Evolutionary conservation across 192 early-diverging fungal genomes (phyloP), one percentile per base, ranked within the genome.

Genomic region (Coemansia sp.): DNA sequence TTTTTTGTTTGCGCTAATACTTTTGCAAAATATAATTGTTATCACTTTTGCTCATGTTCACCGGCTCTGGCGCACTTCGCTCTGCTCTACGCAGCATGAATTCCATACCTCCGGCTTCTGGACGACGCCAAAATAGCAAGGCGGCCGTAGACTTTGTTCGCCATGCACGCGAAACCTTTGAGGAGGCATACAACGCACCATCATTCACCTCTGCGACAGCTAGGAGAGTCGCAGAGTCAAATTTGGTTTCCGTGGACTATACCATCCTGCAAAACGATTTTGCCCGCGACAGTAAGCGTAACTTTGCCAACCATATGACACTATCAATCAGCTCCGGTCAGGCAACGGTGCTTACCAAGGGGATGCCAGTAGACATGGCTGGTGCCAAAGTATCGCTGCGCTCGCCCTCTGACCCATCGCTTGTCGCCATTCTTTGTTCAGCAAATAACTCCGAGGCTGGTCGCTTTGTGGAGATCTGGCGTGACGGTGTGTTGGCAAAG

Each of bases 401-500:
- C 9, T 85, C 32, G 66, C 76, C 61, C 64, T 78, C 52, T 31
- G 81, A 61, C 46, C 59, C 70, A 53, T 74, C 30, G 54, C 69
- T 70, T 30, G 76, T 59, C 61, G 85, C 53, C 24, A 85, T 76
- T 57, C 73, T 63, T 63, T 78, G 84, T 42, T 66, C 60, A 11
- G 20, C 46, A 29, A 56, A 46, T 25, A 63, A 24, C 29, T 17
- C 58, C 23, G 20, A 17, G 3, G 29, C 33, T 2, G 66, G 76
- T 64, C 76, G 78, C 59, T 86, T 84, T 67, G 88, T 88, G 11
- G 87, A 90, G 78, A 78, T 89, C 23, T 88, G 87, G 86, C 67
- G 73, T 23, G 71, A 81, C 7, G 85, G 84, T 14, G 59, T 64
- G 9, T 74, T 92, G 29, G 59, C 68, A 20, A 84, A 78, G 59